These are phyloP conservation scores for Aristolochia fimbriata DNA, from an alignment of 164 flowering plant genomes.

Conservation along the genomic window DNA sequence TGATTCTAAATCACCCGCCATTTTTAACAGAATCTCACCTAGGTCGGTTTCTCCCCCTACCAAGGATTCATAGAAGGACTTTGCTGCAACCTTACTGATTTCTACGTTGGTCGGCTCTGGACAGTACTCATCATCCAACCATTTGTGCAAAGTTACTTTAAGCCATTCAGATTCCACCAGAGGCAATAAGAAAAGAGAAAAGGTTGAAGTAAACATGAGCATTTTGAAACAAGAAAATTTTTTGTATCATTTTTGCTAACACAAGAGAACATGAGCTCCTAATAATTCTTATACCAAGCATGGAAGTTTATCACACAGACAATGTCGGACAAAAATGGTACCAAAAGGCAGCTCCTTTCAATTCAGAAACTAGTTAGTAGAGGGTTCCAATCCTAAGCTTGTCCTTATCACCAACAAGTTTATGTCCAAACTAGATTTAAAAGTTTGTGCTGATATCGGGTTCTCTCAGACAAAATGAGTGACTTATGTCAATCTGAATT, in stretches of 20 bases:
- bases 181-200: not conserved
- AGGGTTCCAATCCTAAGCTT: no score
- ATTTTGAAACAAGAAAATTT: not conserved
- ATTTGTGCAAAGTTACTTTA: slow-evolving; percentile 65
- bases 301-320: no score
- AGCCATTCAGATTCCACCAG: slow-evolving; percentile 95
- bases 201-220: not conserved
- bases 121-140: slow-evolving; percentile 97
- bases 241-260: not conserved
- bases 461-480: no score
- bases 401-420: no score
- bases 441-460: no score
- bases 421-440: no score
- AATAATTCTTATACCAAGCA: no score
- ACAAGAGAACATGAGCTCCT: not conserved
- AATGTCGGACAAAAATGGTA: no score
- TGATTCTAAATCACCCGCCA: slow-evolving; percentile 64
- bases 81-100: slow-evolving; percentile 76
- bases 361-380: no score
- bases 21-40: slow-evolving; percentile 70
- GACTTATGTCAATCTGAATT: no score
- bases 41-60: slow-evolving; percentile 46
- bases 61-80: slow-evolving; percentile 56
- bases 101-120: slow-evolving; percentile 77
- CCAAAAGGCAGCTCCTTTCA: no score